phyloP scores from a whole-genome alignment of 2,329 filamentous ascomycete species.

The Orbilia brochopaga region DNA sequence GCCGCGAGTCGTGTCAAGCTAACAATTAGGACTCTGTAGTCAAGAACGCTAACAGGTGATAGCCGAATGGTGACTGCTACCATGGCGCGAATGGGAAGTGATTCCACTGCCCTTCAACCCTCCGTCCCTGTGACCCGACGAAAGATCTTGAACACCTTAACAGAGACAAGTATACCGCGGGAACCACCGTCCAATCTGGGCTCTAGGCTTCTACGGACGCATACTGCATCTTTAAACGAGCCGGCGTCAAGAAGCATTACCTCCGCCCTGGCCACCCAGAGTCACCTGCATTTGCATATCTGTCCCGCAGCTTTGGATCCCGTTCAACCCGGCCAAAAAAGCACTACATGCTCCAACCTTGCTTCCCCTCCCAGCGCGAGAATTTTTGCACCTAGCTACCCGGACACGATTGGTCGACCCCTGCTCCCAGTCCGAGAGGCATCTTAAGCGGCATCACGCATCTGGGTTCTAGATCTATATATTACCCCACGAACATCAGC shows the following conservation, averaged over 20 bases:
- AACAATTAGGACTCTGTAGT: conserved; percentile 21
- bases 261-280: conserved; percentile 17
- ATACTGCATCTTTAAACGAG: conserved; percentile 31
- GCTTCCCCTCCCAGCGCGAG: conserved; percentile 13
- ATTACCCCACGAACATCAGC: conserved; percentile 49
- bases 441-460: conserved; percentile 47
- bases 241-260: conserved; percentile 10
- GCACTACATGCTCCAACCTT: conserved; percentile 28
- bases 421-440: conserved; percentile 37
- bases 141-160: conserved; percentile 45
- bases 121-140: conserved; percentile 38
- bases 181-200: conserved; percentile 44
- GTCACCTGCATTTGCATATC: conserved; percentile 44
- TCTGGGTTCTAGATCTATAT: conserved; percentile 50
- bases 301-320: conserved; percentile 47
- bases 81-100: conserved; percentile 47
- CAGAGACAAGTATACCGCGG: conserved; percentile 31
- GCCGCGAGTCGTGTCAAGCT: conserved; percentile 43
- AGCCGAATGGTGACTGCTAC: conserved; percentile 50
- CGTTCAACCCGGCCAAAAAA: conserved; percentile 45
- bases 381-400: conserved; percentile 37
- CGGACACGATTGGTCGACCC: conserved; percentile 36
- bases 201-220: conserved; percentile 28
- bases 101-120: conserved; percentile 39
- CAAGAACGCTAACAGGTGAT: conserved; percentile 46